These are phyloP conservation scores for Eucalyptus erythrocorys DNA, from an alignment of 345 rosid species.

Conservation along the genomic window DNA sequence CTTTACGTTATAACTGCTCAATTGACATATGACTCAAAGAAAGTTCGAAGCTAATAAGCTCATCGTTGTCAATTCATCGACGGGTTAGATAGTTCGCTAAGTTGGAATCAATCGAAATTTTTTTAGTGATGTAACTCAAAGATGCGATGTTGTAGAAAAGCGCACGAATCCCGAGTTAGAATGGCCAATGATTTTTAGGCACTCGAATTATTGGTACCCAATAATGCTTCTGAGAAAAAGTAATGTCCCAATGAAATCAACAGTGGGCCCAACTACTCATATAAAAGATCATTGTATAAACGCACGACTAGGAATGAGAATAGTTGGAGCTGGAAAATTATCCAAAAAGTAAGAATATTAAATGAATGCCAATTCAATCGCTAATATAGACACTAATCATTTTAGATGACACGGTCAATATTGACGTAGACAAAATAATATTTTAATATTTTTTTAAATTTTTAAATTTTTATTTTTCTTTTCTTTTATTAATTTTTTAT, in stretches of 20 bases:
- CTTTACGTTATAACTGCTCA: background rate
- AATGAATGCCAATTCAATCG: too few species aligned
- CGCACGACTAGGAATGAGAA: background rate
- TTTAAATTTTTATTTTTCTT: too few species aligned
- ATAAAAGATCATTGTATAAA: background rate
- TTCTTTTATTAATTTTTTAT: fast-evolving
- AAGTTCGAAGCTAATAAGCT: background rate
- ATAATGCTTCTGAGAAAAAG: background rate
- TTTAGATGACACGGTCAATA: too few species aligned
- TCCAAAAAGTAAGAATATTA: background rate
- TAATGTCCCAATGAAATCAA: background rate
- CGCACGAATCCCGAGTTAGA: background rate
- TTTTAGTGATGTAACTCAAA: background rate
- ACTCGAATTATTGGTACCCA: background rate
- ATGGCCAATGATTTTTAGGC: background rate
- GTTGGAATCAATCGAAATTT: fast-evolving
- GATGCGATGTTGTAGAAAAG: background rate
- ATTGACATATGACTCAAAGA: background rate
- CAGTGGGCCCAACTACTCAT: background rate
- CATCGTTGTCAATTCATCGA: background rate
- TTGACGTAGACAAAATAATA: too few species aligned
- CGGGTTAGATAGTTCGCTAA: background rate
- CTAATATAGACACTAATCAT: background rate
- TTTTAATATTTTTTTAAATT: too few species aligned
- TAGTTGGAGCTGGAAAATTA: background rate